Percentiles rank a stretch among this genome's conserved stretches.
These are phyloP conservation scores for Aspergillus pseudoviridinutans DNA, from an alignment of 2,329 filamentous ascomycete genomes.

Conservation along the genomic window DNA sequence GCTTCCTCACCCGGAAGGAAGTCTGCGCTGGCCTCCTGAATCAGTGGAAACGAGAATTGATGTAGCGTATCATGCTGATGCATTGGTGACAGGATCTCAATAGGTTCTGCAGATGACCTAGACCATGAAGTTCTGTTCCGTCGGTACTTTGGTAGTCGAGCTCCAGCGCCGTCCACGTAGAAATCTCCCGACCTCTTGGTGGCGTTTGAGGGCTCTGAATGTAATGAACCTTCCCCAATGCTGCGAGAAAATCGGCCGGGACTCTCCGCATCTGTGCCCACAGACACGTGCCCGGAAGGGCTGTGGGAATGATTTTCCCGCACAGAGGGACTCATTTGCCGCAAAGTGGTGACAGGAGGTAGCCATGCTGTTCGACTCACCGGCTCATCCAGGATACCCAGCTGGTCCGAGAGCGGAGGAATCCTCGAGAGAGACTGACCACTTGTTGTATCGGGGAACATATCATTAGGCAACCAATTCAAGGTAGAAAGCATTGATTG, in stretches of 20 bases:
- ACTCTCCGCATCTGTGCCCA: slow-evolving; percentile 16
- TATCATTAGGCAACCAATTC: slow-evolving; percentile 36
- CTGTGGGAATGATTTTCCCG: slow-evolving; percentile 16
- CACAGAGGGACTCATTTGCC: slow-evolving; percentile 12
- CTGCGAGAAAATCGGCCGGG: slow-evolving; percentile 17
- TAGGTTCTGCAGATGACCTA: slow-evolving; percentile 7
- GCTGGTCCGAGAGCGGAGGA: slow-evolving; percentile 17
- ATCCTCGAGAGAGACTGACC: slow-evolving; percentile 10
- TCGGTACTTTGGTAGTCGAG: slow-evolving; percentile 23
- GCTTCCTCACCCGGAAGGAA: slow-evolving; percentile 13
- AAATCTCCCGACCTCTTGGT: slow-evolving; percentile 23
- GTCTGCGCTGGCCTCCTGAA: slow-evolving; percentile 15
- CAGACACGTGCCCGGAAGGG: slow-evolving; percentile 16
- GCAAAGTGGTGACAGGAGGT: slow-evolving; percentile 21
- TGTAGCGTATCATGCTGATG: slow-evolving; percentile 7
- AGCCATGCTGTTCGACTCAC: slow-evolving; percentile 23
- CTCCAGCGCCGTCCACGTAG: slow-evolving; percentile 24
- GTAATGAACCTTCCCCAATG: slow-evolving; percentile 20
- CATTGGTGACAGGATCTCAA: slow-evolving; percentile 9
- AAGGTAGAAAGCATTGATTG: slow-evolving; percentile 27
- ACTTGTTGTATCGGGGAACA: slow-evolving; percentile 18
- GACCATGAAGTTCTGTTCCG: slow-evolving; percentile 18
- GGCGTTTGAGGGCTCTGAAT: slow-evolving; percentile 16
- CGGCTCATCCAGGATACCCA: slow-evolving; percentile 14
- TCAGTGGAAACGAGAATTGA: slow-evolving; percentile 22